Percentiles rank a stretch among this genome's conserved stretches.
Evolutionary conservation across 2,329 filamentous ascomycete species (phyloP).

Genomic region (Ophiostoma sp.): DNA sequence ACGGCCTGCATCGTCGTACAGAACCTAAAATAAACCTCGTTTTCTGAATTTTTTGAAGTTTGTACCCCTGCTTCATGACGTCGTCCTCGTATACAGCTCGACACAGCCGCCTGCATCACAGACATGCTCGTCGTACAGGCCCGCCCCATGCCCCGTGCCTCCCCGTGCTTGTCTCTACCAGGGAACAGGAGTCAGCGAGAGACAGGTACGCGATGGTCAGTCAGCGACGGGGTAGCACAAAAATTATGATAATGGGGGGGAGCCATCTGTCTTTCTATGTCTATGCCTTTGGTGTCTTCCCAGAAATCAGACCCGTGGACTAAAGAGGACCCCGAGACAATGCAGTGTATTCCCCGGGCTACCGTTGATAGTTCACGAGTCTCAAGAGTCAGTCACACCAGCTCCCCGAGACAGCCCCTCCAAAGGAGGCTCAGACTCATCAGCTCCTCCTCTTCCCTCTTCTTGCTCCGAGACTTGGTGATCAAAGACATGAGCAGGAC

Average conservation of each 20-base stretch:
- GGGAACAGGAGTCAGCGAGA: not conserved
- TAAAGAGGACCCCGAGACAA: constrained; percentile 7
- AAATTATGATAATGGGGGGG: not conserved
- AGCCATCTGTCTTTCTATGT: not conserved
- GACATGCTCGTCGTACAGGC: not conserved
- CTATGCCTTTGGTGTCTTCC: not conserved
- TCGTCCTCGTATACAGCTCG: not conserved
- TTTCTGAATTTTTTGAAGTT: not conserved
- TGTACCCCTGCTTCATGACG: not conserved
- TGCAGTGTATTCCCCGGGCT: constrained; percentile 12
- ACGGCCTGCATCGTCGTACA: not conserved
- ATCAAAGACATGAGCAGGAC: not conserved
- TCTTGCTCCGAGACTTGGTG: not conserved
- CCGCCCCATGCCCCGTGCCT: not conserved
- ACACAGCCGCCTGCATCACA: not conserved
- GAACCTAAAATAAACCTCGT: not conserved
- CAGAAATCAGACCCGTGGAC: not conserved
- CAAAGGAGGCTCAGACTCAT: not conserved
- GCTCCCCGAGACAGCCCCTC: not conserved
- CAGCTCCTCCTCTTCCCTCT: not conserved
- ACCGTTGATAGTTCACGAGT: not conserved
- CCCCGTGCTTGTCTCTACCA: not conserved
- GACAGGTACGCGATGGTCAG: not conserved
- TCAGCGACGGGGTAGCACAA: not conserved
- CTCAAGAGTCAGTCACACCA: not conserved